phyloP scores from a whole-genome alignment of 2,329 filamentous ascomycete species.

The Microdochium nivale region DNA sequence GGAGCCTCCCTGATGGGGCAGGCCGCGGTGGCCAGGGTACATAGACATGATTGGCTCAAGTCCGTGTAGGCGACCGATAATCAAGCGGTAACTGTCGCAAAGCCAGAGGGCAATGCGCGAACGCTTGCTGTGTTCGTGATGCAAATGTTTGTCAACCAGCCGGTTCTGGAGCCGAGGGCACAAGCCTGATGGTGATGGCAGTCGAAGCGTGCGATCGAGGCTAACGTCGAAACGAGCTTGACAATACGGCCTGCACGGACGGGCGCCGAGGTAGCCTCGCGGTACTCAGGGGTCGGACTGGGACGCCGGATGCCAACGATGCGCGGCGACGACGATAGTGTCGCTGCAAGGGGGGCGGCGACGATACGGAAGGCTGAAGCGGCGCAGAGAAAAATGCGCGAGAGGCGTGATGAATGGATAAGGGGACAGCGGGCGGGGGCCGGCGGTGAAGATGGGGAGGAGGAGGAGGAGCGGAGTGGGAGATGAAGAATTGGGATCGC shows the following conservation, averaged over 20 bases:
- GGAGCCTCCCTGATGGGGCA: slow-evolving; percentile 46
- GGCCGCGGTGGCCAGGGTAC: slow-evolving; percentile 81
- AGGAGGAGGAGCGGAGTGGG: not conserved
- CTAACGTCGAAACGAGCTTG: not conserved
- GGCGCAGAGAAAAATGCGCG: not conserved
- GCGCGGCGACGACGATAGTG: not conserved
- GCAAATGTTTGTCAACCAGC: not conserved
- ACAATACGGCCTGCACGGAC: not conserved
- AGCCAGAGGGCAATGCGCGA: not conserved
- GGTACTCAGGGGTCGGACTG: not conserved
- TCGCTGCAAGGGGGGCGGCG: not conserved
- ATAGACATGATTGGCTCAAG: slow-evolving; percentile 49
- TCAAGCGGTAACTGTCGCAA: not conserved
- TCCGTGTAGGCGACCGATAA: not conserved
- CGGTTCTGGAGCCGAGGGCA: not conserved
- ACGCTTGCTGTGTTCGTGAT: not conserved
- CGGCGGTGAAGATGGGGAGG: not conserved
- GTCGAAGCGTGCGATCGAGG: not conserved
- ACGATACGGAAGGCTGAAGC: not conserved
- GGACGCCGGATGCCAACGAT: not conserved
- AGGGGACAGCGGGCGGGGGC: not conserved
- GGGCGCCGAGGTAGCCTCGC: not conserved
- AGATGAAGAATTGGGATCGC: not conserved
- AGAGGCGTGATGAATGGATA: not conserved
- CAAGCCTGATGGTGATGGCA: not conserved